Conservation (phyloP, 2,329 filamentous ascomycete species). For the Simplicillium aogashimaense region DNA sequence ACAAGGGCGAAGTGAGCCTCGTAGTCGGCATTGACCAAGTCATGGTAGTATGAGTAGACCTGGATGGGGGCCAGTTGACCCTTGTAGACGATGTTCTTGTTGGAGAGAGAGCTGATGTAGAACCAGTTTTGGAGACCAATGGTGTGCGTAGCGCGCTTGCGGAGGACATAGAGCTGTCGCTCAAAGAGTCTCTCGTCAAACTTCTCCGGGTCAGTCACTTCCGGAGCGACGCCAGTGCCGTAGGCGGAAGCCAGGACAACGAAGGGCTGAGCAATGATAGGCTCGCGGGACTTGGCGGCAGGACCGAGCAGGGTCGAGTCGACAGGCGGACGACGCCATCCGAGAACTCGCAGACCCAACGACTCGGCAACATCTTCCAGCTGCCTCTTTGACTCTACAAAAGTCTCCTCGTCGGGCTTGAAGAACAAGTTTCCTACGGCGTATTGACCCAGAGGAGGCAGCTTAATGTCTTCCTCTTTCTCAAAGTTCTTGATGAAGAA, state of each 20-base stretch:
- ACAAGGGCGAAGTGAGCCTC: conserved; percentile 95
- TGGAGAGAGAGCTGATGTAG: conserved; percentile 91
- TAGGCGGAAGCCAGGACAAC: conserved; percentile 82
- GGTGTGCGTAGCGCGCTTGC: conserved; percentile 89
- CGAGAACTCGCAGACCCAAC: conserved; percentile 80
- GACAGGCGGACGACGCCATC: conserved; percentile 91
- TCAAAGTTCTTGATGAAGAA: conserved; percentile 99
- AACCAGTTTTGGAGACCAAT: conserved; percentile 98
- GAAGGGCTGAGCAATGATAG: conserved; percentile 90
- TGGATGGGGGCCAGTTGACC: conserved; percentile 88
- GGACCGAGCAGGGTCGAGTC: conserved; percentile 90
- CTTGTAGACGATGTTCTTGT: conserved; percentile 99
- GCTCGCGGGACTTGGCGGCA: conserved; percentile 87
- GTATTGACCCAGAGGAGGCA: conserved; percentile 86
- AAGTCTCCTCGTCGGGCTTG: conserved; percentile 84
- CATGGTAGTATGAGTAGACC: conserved; percentile 97
- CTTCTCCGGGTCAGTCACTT: conserved; percentile 64
- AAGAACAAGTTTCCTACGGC: conserved; percentile 97
- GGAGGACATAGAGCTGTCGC: conserved; percentile 84
- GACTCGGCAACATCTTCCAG: conserved; percentile 91
- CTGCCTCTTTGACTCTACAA: conserved; percentile 82
- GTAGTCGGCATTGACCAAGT: conserved; percentile 93
- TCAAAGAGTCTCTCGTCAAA: conserved; percentile 86
- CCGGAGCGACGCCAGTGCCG: conserved; percentile 69
- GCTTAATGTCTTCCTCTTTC: conserved; percentile 75